Percentiles rank a stretch among this genome's conserved stretches.
phyloP scores from a whole-genome alignment of 2,329 filamentous ascomycete species.

The Epichloe brachyelytri region DNA sequence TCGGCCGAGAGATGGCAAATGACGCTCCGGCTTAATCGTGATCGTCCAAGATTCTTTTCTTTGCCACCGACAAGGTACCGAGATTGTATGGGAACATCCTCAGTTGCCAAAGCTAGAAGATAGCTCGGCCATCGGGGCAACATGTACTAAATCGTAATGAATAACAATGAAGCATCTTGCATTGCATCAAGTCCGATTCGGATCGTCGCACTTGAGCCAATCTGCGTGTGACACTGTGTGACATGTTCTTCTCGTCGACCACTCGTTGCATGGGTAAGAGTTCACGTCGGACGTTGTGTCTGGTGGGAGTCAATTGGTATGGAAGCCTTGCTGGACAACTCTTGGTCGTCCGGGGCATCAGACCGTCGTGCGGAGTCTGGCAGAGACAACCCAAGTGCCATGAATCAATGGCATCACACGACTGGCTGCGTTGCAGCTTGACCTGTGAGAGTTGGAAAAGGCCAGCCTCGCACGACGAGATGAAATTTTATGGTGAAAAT shows the following conservation, averaged over 20 bases:
- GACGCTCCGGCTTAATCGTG: slow-evolving; percentile 99
- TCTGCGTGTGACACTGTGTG: neutral
- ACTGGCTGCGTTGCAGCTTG: neutral
- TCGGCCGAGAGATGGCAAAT: slow-evolving; percentile 70
- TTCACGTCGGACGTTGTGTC: neutral
- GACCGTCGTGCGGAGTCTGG: neutral
- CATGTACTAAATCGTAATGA: slow-evolving; percentile 2
- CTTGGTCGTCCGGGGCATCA: neutral
- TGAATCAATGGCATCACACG: neutral
- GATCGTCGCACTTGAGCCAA: neutral
- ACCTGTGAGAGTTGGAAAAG: neutral
- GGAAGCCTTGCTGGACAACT: neutral
- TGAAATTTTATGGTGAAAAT: neutral
- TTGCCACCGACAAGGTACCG: slow-evolving; percentile 76
- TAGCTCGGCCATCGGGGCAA: slow-evolving; percentile 43
- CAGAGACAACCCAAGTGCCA: neutral
- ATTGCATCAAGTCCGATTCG: neutral
- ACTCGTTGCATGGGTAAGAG: neutral
- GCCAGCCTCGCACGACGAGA: neutral
- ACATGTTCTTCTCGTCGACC: neutral
- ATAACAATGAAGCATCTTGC: slow-evolving; percentile 5
- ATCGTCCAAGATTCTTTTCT: slow-evolving; percentile 53
- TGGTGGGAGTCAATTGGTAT: neutral
- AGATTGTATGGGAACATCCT: slow-evolving; percentile 55
- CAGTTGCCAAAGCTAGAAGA: slow-evolving; percentile 44